These are phyloP conservation scores for Myxozyma vanderwaltii DNA, from an alignment of 805 yeast genomes.

Conservation along the genomic window DNA sequence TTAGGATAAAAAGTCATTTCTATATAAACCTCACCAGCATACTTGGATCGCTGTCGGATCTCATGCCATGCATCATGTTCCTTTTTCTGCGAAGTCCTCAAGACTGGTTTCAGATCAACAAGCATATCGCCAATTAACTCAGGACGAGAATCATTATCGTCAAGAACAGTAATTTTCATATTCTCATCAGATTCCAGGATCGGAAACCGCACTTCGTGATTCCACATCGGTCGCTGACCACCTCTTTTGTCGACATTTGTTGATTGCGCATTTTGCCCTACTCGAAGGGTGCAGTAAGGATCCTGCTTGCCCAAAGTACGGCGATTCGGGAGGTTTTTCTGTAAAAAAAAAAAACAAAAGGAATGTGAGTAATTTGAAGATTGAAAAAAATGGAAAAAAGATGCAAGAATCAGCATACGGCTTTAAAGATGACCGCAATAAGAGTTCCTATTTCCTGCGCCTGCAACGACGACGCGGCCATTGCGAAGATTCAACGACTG, in stretches of 20 bases:
- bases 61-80: conserved; percentile 88
- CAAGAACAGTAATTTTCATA: conserved; percentile 73
- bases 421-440: conserved; percentile 76
- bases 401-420: conserved; percentile 39
- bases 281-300: conserved; percentile 81
- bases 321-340: conserved; percentile 80
- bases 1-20: conserved; percentile 84
- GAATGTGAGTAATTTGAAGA: too few relatives aligned
- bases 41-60: conserved; percentile 62
- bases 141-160: conserved; percentile 75
- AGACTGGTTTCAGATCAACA: conserved; percentile 74
- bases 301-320: conserved; percentile 88
- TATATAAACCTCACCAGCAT: conserved; percentile 84
- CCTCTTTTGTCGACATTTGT: conserved; percentile 81
- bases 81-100: conserved; percentile 63
- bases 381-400: background rate
- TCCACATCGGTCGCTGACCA: conserved; percentile 93
- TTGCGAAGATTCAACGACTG: background rate
- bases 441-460: conserved; percentile 51
- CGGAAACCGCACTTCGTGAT: conserved; percentile 69
- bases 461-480: conserved; percentile 1
- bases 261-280: conserved; percentile 78
- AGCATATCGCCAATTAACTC: conserved; percentile 81
- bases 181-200: conserved; percentile 61
- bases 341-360: background rate